Base-by-base conservation (phyloP, 805 yeast species). In the Saccharomycopsis amapae region DNA sequence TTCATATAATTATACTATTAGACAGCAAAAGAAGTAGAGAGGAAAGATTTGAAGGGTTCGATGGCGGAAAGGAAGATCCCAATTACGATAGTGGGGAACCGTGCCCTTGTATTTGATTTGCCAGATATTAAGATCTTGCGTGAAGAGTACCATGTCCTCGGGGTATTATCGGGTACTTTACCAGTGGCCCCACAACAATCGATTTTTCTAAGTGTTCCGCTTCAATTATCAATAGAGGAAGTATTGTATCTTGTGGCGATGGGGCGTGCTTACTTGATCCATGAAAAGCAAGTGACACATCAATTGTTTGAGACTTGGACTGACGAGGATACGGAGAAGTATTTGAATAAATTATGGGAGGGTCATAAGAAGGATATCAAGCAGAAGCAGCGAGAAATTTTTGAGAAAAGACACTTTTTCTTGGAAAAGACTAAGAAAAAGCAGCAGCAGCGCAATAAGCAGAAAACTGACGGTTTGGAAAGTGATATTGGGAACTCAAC, bases 111-210 rank as follows among this genome's bases (percentile, higher is more conserved):
- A 5, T 88, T 82, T 57, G 72, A 75, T 46, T 53, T 81, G 1
- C 71, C 70, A 0, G 74, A 71, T 42, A 68, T 85, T 41, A 71
- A 72, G 53, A 45, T 45, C 19, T 67, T 88, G 5, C 67, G 97
- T 19, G 67, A 48, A 33, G 22, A 68, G 2, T 63, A 73, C 36
- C 85, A 86, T 12, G 72, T 93, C 1, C 70, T 79, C 19, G 98
- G 98, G 0, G 76, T 81, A 1, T 66, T 90, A 13, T 65, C 76
- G 0, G 98, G 98, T 0, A 84, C 96, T 0, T 64, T 93, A 25
- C 85, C 96, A 0, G 71, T 78, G 39, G 87, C 89, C n/a, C 93
- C 97, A 2, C 98, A 93, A 60, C 98, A 90, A 58, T 88, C 87
- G 57, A 69, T 80, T n/a, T 83, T 89, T 56, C 66, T 86, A 34